Evolutionary conservation across 1,284 basidiomycete genomes (phyloP).

Genomic region (Athelia psychrophila): DNA sequence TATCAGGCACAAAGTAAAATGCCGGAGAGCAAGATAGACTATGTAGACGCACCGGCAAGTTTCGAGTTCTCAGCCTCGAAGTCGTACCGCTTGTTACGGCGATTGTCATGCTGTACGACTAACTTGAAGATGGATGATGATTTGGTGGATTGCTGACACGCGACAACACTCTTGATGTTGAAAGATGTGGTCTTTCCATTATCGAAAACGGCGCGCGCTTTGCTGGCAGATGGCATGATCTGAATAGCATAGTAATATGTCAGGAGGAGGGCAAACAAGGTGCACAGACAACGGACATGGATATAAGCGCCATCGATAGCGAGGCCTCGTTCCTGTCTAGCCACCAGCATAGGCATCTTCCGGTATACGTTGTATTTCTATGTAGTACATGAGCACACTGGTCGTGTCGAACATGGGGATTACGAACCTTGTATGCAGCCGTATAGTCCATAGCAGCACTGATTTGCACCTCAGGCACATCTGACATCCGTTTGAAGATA

Average conservation of each 20-base stretch:
- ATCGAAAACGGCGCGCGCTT: constrained; percentile 82
- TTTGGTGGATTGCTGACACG: constrained; percentile 83
- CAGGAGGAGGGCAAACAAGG: constrained; percentile 1
- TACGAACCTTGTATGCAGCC: constrained; percentile 77
- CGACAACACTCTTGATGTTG: constrained; percentile 85
- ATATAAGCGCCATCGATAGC: constrained; percentile 96
- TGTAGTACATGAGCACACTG: constrained; percentile 1
- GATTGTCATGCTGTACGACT: constrained; percentile 60
- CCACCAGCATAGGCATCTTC: constrained; percentile 90
- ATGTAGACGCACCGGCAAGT: constrained; percentile 61
- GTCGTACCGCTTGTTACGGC: constrained; percentile 85
- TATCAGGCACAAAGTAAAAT: neutral
- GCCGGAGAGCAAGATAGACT: neutral
- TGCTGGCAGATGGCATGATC: constrained; percentile 88
- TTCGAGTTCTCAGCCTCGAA: constrained; percentile 92
- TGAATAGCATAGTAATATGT: constrained; percentile 26
- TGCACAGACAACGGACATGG: constrained; percentile 57
- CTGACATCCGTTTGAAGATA: constrained; percentile 85
- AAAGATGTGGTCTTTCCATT: constrained; percentile 89
- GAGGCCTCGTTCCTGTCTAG: constrained; percentile 86
- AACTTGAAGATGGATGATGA: constrained; percentile 85
- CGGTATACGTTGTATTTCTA: constrained; percentile 94
- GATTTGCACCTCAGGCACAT: constrained; percentile 63
- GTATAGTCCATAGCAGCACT: constrained; percentile 59
- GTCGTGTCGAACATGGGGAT: neutral